Conservation (phyloP, 1,139 yeast genomes). For the Geotrichum candidum region DNA sequence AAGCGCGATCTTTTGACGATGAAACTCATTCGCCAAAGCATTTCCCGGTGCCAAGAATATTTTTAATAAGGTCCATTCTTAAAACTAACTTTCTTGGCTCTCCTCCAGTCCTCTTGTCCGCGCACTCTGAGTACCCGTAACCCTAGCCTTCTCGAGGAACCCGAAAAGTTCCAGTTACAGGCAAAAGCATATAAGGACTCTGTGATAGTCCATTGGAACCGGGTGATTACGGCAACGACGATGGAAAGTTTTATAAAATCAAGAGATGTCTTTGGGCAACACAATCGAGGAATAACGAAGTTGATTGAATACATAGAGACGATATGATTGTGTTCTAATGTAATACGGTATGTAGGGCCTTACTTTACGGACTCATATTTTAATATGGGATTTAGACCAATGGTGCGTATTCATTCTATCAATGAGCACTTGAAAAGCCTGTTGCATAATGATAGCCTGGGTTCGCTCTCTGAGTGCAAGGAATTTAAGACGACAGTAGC, state of each 20-base stretch:
- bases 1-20: background rate
- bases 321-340: background rate
- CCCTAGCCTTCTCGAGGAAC: background rate
- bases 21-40: background rate
- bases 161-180: background rate
- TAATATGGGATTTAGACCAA: background rate
- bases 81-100: background rate
- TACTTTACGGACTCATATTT: background rate
- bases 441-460: background rate
- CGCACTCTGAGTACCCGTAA: background rate
- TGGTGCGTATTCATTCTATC: background rate
- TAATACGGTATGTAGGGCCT: background rate
- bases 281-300: background rate
- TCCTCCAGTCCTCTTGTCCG: background rate
- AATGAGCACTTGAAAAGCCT: background rate
- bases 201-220: background rate
- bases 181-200: background rate
- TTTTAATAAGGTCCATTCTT: background rate
- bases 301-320: background rate
- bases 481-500: background rate
- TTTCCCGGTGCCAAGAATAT: conserved; percentile 4
- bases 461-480: background rate
- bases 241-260: background rate
- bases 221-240: background rate
- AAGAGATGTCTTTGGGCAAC: background rate